Percentiles rank a stretch among this genome's conserved stretches.
Evolutionary conservation across 2,329 filamentous ascomycete species (phyloP).

Genomic region (Diaporthe citri): DNA sequence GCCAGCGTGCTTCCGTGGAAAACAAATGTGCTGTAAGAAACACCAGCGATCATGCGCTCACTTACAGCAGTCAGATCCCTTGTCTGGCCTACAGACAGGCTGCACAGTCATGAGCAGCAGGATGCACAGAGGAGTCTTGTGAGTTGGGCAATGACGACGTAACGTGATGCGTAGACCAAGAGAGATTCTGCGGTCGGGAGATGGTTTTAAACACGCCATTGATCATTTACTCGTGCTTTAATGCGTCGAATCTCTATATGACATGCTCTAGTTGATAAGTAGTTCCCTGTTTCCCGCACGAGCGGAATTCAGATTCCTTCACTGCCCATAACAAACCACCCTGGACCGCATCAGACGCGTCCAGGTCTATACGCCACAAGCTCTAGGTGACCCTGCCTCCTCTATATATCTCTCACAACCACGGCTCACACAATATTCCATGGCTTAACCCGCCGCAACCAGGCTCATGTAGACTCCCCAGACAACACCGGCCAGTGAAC

Average conservation of each 20-base stretch:
- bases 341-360: background rate
- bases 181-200: too few relatives aligned
- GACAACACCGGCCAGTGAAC: slow-evolving; percentile 74
- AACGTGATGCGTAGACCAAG: background rate
- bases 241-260: background rate
- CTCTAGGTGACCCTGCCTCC: background rate
- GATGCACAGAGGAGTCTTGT: background rate
- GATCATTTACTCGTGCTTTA: background rate
- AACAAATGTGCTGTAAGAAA: background rate
- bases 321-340: background rate
- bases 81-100: background rate
- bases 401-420: background rate
- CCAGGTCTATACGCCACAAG: background rate
- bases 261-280: background rate
- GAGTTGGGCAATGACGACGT: background rate
- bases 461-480: slow-evolving; percentile 81
- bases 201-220: too few relatives aligned
- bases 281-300: too few relatives aligned
- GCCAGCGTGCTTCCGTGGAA: background rate
- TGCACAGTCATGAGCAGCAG: background rate
- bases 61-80: too few relatives aligned
- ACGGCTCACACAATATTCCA: too few relatives aligned
- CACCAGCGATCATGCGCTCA: background rate
- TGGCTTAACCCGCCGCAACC: slow-evolving; percentile 53
- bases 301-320: background rate